Conservation (phyloP, 2,329 filamentous ascomycete species). For the Trichothecium roseum region DNA sequence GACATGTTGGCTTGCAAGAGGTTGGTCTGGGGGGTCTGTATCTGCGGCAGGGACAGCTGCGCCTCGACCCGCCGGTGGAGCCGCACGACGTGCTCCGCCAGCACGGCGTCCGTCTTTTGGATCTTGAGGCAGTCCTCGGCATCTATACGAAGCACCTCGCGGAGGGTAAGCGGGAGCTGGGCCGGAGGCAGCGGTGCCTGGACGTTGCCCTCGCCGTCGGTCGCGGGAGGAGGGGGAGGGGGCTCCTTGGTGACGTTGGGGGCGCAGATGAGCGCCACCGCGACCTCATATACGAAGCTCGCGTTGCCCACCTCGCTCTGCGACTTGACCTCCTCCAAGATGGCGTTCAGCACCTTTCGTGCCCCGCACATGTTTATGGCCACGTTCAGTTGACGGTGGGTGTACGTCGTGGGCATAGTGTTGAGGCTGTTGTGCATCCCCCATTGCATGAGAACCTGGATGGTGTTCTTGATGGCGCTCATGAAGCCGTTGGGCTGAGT, state of each 20-base stretch:
- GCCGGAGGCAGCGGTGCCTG: constrained; percentile 12
- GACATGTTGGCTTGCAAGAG: constrained; percentile 19
- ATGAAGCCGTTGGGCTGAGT: constrained; percentile 39
- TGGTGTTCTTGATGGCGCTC: constrained; percentile 46
- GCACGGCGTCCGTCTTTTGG: constrained; percentile 42
- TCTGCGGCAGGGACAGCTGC: constrained; percentile 40
- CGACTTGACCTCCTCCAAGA: constrained; percentile 57
- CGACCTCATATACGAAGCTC: constrained; percentile 56
- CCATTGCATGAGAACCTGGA: constrained; percentile 59
- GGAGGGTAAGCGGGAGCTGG: constrained; percentile 44
- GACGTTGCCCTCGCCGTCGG: constrained; percentile 25
- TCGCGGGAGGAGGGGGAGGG: constrained; percentile 16
- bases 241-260: constrained; percentile 43
- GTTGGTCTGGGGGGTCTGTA: too few species aligned
- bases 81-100: constrained; percentile 52
- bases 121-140: constrained; percentile 47
- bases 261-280: constrained; percentile 57
- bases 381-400: constrained; percentile 58
- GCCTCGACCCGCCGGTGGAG: constrained; percentile 55
- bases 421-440: constrained; percentile 44
- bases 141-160: constrained; percentile 47
- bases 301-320: constrained; percentile 50
- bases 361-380: constrained; percentile 53
- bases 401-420: constrained; percentile 54
- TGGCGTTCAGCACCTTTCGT: constrained; percentile 44